Percentiles rank a stretch among this genome's conserved stretches.
These are phyloP conservation scores for Talaromyces rugulosus DNA, from an alignment of 2,329 filamentous ascomycete species.

Conservation along the genomic window DNA sequence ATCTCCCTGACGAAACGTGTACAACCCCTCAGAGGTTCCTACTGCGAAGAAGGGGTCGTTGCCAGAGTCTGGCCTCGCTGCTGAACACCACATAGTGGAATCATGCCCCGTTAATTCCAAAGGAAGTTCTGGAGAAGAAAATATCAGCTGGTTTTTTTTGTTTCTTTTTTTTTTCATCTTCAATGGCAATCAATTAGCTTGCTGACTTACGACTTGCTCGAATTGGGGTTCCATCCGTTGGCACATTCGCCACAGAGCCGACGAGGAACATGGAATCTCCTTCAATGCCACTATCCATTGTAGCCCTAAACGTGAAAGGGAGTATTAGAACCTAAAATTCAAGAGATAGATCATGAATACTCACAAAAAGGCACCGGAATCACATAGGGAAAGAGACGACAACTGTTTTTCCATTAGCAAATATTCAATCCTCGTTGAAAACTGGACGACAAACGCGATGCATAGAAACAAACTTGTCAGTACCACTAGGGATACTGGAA, in stretches of 20 bases:
- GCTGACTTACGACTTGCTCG: background rate
- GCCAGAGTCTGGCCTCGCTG: constrained; percentile 26
- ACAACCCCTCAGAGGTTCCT: constrained; percentile 34
- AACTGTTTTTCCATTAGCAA: constrained; percentile 1
- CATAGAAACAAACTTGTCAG: background rate
- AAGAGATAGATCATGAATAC: constrained; percentile 3
- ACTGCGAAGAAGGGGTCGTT: constrained; percentile 31
- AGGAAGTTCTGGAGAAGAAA: background rate
- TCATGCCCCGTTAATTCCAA: constrained; percentile 19
- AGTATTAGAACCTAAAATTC: constrained; percentile 7
- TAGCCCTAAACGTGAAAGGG: constrained; percentile 20
- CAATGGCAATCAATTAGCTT: background rate
- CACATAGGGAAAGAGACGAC: constrained; percentile 31
- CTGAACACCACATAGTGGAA: constrained; percentile 33
- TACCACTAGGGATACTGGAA: constrained; percentile 23
- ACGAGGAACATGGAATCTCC: constrained; percentile 30
- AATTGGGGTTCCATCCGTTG: background rate
- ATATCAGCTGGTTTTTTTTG: background rate
- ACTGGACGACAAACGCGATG: background rate
- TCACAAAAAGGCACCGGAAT: constrained; percentile 32
- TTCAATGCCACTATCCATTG: constrained; percentile 31
- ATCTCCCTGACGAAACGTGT: constrained; percentile 22
- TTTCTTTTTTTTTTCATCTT: background rate
- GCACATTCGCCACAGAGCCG: constrained; percentile 19
- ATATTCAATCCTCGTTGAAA: background rate